Conservation (phyloP, 2,329 filamentous ascomycete species). For the Hypoxylon sp. region DNA sequence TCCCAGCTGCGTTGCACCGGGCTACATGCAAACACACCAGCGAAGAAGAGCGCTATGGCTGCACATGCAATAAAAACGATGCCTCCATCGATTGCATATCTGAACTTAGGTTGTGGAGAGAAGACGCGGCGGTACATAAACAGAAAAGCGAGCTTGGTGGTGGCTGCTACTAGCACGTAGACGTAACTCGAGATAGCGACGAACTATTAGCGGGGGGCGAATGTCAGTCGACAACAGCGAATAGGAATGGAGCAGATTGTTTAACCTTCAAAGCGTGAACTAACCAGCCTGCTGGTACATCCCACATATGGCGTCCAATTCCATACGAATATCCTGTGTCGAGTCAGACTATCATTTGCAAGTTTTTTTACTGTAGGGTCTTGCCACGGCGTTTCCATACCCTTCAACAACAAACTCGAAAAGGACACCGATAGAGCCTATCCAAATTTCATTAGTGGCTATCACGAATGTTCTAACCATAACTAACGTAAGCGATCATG, state of each 20-base stretch:
- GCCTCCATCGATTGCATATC: background rate
- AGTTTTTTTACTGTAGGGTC: background rate
- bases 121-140: background rate
- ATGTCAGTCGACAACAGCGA: background rate
- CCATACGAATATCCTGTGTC: background rate
- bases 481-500: background rate
- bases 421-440: background rate
- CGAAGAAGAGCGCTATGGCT: background rate
- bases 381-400: background rate
- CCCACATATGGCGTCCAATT: background rate
- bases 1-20: background rate
- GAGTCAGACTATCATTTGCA: background rate
- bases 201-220: background rate
- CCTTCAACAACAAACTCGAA: background rate
- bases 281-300: background rate
- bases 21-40: background rate
- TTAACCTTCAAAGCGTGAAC: background rate
- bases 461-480: background rate
- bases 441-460: background rate
- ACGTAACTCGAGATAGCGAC: background rate
- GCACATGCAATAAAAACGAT: background rate
- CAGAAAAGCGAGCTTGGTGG: background rate
- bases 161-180: background rate
- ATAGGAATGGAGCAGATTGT: background rate
- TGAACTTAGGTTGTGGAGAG: background rate